A percentile compares a stretch with the other conserved stretches of the same genome.
These are phyloP conservation scores for Cupressus sempervirens DNA, from an alignment of 75 land plant species.

Conservation along the genomic window DNA sequence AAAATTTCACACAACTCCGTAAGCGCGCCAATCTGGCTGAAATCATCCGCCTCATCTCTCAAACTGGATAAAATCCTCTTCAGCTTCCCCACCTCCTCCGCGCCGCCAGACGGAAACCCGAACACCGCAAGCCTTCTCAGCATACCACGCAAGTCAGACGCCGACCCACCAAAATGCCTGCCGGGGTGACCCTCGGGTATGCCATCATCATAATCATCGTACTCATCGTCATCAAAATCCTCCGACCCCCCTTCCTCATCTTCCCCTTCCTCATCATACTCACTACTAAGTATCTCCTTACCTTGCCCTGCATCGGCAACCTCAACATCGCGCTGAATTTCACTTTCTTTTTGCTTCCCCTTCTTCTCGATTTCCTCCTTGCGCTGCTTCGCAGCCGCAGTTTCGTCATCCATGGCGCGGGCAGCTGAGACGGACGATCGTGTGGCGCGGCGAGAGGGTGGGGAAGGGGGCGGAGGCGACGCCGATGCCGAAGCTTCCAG, in stretches of 20 bases:
- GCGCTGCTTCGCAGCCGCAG: neutral
- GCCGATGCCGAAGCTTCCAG: neutral
- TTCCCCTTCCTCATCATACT: neutral
- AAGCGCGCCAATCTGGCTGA: constrained; percentile 14
- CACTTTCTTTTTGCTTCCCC: neutral
- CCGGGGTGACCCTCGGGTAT: neutral
- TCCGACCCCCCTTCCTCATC: neutral
- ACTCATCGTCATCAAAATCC: neutral
- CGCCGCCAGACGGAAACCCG: neutral
- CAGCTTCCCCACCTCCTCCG: neutral
- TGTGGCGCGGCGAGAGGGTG: no score
- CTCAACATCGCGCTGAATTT: neutral
- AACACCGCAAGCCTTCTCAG: neutral
- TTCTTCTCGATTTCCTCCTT: constrained; percentile 2
- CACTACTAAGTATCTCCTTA: neutral
- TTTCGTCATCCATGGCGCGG: neutral
- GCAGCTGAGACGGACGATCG: neutral
- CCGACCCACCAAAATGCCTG: neutral
- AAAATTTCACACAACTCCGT: constrained; percentile 24
- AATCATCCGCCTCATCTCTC: constrained; percentile 7
- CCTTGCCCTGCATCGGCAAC: neutral
- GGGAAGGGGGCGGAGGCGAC: neutral
- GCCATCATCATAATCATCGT: neutral
- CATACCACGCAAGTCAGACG: neutral
- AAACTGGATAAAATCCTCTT: constrained; percentile 10